phyloP scores from a whole-genome alignment of 1,139 yeast genomes.

The Pichia sp. region DNA sequence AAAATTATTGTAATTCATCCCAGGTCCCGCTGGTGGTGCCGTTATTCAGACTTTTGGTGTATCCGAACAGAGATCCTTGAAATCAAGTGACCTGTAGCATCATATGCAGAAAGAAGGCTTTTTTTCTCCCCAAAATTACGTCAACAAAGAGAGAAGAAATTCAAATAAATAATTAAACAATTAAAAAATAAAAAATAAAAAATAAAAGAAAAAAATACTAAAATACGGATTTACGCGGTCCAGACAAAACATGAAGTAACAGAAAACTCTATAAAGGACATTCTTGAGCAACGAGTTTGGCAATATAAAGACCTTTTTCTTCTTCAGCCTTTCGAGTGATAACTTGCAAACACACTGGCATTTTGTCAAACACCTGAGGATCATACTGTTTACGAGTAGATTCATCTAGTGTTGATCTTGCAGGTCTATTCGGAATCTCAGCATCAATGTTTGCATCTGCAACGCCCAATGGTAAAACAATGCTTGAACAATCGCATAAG shows the following conservation, averaged over 20 bases:
- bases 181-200: not conserved
- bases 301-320: slow-evolving; percentile 48
- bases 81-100: not conserved
- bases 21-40: slow-evolving; percentile 14
- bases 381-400: slow-evolving; percentile 42
- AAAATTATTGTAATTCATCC: slow-evolving; percentile 11
- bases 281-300: slow-evolving; percentile 11
- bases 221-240: not conserved
- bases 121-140: not conserved
- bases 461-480: slow-evolving; percentile 19
- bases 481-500: slow-evolving; percentile 18
- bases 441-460: slow-evolving; percentile 16
- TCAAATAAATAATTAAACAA: not conserved
- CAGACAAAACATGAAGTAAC: not conserved
- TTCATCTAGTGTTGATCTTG: slow-evolving; percentile 34
- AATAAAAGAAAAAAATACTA: not conserved
- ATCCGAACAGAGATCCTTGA: not conserved
- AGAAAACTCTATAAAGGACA: not conserved
- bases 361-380: slow-evolving; percentile 51
- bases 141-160: not conserved
- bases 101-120: not conserved
- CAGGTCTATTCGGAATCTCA: slow-evolving; percentile 12
- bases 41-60: not conserved
- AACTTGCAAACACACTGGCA: slow-evolving; percentile 62
- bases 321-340: slow-evolving; percentile 55